Conservation (phyloP, 83 land plant species). For the Thuja plicata region DNA sequence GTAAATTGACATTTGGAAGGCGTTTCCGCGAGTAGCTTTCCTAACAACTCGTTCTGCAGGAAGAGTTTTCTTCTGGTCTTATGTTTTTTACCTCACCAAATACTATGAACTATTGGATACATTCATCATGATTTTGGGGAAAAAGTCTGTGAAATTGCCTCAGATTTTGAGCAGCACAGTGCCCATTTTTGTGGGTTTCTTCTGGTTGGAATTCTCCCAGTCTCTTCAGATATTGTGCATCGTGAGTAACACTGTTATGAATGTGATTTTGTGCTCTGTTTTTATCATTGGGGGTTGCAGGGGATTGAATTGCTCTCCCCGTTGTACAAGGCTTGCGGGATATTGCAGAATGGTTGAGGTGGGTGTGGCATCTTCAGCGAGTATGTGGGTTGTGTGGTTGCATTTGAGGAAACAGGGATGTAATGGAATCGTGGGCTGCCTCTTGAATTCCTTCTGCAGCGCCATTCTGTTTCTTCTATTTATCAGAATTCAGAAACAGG, state of each 20-base stretch:
- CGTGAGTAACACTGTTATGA: neutral
- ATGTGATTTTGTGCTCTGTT: neutral
- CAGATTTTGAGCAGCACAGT: constrained; percentile 8
- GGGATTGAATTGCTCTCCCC: neutral
- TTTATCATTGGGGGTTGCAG: neutral
- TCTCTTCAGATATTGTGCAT: constrained; percentile 21
- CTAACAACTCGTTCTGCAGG: constrained; percentile 42
- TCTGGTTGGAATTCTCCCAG: constrained; percentile 22
- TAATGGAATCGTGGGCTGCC: constrained; percentile 9
- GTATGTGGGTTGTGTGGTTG: neutral
- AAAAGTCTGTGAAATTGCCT: neutral
- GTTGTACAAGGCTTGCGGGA: neutral
- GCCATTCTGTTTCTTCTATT: neutral
- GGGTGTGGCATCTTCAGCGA: neutral
- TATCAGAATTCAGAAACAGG: neutral
- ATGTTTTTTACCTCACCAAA: constrained; percentile 42
- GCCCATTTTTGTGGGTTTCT: constrained; percentile 15
- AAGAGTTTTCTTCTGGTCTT: constrained; percentile 57
- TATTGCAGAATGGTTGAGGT: neutral
- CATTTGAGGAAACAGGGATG: constrained; percentile 17
- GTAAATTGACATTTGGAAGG: too few species aligned
- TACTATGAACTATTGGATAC: constrained; percentile 33
- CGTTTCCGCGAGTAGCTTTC: too few species aligned
- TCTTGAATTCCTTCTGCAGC: neutral
- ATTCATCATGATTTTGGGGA: constrained; percentile 12